phyloP scores from a whole-genome alignment of 2,329 filamentous ascomycete genomes.

The Paecilomyces dactylethromorphus region DNA sequence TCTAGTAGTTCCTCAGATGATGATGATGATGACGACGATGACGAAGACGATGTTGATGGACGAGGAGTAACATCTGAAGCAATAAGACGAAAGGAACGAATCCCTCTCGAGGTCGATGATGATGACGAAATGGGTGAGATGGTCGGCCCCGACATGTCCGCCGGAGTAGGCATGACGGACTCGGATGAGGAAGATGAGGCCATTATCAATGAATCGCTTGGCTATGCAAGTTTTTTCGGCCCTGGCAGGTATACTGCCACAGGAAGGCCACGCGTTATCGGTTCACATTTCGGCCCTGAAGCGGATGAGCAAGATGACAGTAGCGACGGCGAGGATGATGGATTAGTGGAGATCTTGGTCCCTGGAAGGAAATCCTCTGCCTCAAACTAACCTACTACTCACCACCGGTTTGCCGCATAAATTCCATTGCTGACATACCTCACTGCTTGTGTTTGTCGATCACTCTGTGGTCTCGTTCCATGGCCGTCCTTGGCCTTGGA shows the following conservation, averaged over 20 bases:
- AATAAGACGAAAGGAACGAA: slow-evolving; percentile 36
- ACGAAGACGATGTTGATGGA: too few species aligned
- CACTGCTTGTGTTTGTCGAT: slow-evolving; percentile 6
- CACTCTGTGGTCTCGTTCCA: slow-evolving; percentile 1
- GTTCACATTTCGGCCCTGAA: slow-evolving; percentile 26
- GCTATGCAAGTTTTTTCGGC: slow-evolving; percentile 60
- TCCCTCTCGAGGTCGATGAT: slow-evolving; percentile 55
- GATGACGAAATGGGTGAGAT: slow-evolving; percentile 46
- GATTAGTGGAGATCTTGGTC: slow-evolving; percentile 40
- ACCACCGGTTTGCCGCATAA: neutral
- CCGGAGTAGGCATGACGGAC: slow-evolving; percentile 41
- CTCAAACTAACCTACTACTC: slow-evolving; percentile 2
- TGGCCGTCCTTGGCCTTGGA: slow-evolving; percentile 9
- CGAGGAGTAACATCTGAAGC: slow-evolving; percentile 29
- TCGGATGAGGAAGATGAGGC: slow-evolving; percentile 49
- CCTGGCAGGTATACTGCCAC: slow-evolving; percentile 35
- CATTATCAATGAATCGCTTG: slow-evolving; percentile 57
- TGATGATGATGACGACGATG: slow-evolving; percentile 15
- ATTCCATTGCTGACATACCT: slow-evolving; percentile 4
- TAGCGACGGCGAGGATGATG: slow-evolving; percentile 35
- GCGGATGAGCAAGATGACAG: slow-evolving; percentile 32
- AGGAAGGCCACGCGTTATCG: slow-evolving; percentile 23
- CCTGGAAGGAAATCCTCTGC: slow-evolving; percentile 31
- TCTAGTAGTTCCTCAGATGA: slow-evolving; percentile 38
- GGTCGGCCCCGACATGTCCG: slow-evolving; percentile 34